phyloP scores from a whole-genome alignment of 2,329 filamentous ascomycete species.

The Chalara sp. region DNA sequence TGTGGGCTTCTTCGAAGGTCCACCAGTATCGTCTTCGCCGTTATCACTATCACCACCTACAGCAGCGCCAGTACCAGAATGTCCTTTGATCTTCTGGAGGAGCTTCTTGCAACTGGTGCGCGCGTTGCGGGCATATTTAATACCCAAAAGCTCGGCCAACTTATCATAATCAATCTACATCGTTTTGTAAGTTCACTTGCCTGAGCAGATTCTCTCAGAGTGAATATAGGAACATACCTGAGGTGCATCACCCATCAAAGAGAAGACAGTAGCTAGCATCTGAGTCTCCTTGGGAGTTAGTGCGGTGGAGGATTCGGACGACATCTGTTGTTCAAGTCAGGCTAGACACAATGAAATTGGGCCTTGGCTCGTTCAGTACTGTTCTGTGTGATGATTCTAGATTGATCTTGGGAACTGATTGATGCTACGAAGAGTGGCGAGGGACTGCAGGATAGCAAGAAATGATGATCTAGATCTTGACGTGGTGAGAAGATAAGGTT shows the following conservation, averaged over 20 bases:
- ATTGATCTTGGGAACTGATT: no score
- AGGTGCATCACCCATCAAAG: slow-evolving; percentile 11
- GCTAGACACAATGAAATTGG: no score
- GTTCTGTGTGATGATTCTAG: no score
- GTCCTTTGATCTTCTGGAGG: slow-evolving; percentile 14
- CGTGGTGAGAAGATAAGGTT: no score
- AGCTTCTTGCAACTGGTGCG: slow-evolving; percentile 12
- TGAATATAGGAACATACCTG: background rate
- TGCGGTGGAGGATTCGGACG: background rate
- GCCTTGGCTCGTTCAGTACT: no score
- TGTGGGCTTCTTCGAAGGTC: background rate
- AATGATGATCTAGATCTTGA: no score
- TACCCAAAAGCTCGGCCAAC: slow-evolving; percentile 30
- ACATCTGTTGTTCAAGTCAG: no score
- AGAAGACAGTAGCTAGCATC: slow-evolving; percentile 8
- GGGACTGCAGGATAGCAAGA: no score
- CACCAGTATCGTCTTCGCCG: background rate
- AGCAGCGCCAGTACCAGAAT: background rate
- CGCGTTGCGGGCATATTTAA: slow-evolving; percentile 36
- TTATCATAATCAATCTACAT: slow-evolving; percentile 32
- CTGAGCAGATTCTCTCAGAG: background rate
- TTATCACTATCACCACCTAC: slow-evolving; percentile 7
- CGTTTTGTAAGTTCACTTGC: background rate
- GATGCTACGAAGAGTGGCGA: no score
- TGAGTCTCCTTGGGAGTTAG: slow-evolving; percentile 7